Evolutionary conservation across 1,284 basidiomycete species (phyloP), one percentile per base, ranked within the genome.

Genomic region (Apiotrichum brassicae): DNA sequence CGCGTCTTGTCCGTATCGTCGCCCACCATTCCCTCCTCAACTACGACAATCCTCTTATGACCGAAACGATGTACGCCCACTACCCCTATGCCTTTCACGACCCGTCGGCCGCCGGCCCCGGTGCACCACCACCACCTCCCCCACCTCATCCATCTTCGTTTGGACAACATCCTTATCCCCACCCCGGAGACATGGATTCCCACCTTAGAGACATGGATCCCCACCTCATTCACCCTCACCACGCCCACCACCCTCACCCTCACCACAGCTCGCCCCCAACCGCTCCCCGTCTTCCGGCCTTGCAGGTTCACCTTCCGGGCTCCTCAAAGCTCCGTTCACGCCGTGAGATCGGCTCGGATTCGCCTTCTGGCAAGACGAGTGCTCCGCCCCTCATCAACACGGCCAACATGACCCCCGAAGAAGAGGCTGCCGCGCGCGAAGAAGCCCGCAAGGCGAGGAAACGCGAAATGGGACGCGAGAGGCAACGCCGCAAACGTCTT

Each of bases 301-400:
- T 62, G 1, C 61, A 63, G 12, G 53, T 65, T 19, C 54, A 54
- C 6, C 58, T 60, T n/a, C 54, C 62, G 20, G 61, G 57, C 20
- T 62, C 59, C 20, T 60, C 54, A 23, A 63, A 57, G 49, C 56
- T 49, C 22, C 49, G 56, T 28, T 48, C 52, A 3, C 55, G 50
- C 30, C 50, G 50, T n/a, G 46, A 30, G 18, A 35, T 40, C n/a
- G 32, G 19, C 34, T 34, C 42, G 18, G 32, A 24, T 26, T 34
- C 42, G 18, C 42, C 16, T 33, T 41, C 33, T 12, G 25, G 30
- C 33, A 34, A 34, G 33, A 8, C 28, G 35, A 35, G 42, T n/a
- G 30, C 44, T 22, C 26, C 46, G 14, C 38, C 49, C n/a, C 46
- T 40, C 35, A 35, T 46, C 19, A 40, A 43, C 19, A 46, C 38